Base-by-base conservation (phyloP, 352 stramenopile species). In the Phytophthora megakarya region DNA sequence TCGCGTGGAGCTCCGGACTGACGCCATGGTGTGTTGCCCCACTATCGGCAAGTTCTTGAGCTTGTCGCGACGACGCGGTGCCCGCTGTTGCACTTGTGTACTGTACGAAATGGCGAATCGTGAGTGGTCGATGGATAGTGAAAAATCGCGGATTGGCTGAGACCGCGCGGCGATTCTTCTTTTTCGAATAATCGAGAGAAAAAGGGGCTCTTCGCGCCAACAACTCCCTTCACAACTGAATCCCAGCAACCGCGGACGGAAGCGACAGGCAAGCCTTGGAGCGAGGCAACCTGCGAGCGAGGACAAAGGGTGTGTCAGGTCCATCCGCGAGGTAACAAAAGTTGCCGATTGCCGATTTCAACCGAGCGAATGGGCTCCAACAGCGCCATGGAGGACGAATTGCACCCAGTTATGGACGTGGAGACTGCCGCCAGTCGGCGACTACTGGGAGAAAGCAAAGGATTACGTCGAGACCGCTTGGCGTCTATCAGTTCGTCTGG, bases 331-430 rank as follows among this genome's bases (percentile, higher is more conserved):
- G 21, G 62, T 40, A n/a, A n/a, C 35, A 52, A 53, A 37, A 46
- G 16, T 35, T 35, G 30, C 30, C 33, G 18, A 50, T 51, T 61
- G 19, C 32, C 47, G 13, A 18, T 39, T 45, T 32, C 21, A 18
- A 43, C 7, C n/a, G 19, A 32, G 26, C 70, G 60, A 62, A 78
- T 80, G 72, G 72, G 72, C 61, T 80, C 72, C 22, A 65, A 79
- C 33, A 72, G 62, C 61, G 60, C 73, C 57, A 80, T 84, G 73
- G 73, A 84, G 37, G 71, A 80, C 38, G 73, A 80, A 19, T 53
- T 73, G 61, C 76, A 80, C 61, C 72, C 72, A 12, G 58, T 80
- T 43, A 75, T 80, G 72, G 72, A 78, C 47, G 49, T 73, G 35
- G 65, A 80, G 49, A 67, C 68, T 12, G 60, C 52, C 13, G 65